Conservation (phyloP, 441 rosid genomes). For the Kokia cookei region DNA sequence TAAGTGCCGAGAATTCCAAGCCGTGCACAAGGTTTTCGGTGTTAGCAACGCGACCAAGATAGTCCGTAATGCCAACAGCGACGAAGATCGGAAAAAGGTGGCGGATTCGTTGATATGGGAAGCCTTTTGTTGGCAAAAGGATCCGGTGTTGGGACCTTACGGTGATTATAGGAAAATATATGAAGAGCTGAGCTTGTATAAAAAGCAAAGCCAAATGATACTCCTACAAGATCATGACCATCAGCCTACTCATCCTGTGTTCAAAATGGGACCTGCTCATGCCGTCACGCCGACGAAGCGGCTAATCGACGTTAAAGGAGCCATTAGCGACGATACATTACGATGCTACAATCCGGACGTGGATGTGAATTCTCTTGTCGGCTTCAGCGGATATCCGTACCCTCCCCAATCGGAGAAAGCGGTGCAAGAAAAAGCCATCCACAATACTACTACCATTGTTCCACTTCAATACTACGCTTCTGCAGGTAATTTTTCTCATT, state of each 20-base stretch:
- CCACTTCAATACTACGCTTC: slow-evolving; percentile 4
- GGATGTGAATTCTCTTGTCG: slow-evolving; percentile 13
- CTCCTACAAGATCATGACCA: slow-evolving; percentile 6
- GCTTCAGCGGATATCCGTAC: slow-evolving; percentile 12
- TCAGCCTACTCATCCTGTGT: not conserved
- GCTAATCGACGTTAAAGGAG: slow-evolving; percentile 2
- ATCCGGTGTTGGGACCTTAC: slow-evolving; percentile 46
- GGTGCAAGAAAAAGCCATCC: not conserved
- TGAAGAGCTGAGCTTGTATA: slow-evolving; percentile 42
- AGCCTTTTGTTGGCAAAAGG: slow-evolving; percentile 46
- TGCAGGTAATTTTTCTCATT: not conserved
- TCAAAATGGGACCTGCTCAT: not conserved
- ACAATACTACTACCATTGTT: not conserved
- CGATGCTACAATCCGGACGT: slow-evolving; percentile 1
- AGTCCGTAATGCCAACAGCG: slow-evolving; percentile 14
- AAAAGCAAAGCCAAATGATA: slow-evolving; percentile 20
- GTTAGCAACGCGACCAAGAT: slow-evolving; percentile 33
- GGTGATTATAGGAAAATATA: slow-evolving; percentile 47
- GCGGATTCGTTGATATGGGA: slow-evolving; percentile 58
- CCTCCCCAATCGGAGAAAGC: not conserved
- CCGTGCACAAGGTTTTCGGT: slow-evolving; percentile 27
- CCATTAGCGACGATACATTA: not conserved
- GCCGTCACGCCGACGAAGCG: not conserved
- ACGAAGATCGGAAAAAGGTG: slow-evolving; percentile 32
- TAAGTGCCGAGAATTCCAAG: slow-evolving; percentile 17